Evolutionary conservation across 208 protist genomes (phyloP).

Genomic region (Crithidia bombi): DNA sequence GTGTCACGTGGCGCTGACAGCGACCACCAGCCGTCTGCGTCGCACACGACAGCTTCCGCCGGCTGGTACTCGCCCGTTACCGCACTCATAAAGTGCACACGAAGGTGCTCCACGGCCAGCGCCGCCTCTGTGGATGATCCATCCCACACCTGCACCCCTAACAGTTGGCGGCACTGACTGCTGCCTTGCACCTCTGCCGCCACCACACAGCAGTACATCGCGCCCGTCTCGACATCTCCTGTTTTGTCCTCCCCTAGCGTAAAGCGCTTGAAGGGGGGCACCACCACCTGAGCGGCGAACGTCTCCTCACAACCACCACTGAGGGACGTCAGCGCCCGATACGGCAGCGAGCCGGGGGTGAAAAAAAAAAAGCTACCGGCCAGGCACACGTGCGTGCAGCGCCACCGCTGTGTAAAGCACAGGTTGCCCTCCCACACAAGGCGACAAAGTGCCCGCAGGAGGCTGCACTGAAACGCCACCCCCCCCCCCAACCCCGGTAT

Average conservation of each 20-base stretch:
- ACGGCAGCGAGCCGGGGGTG: constrained; percentile 10
- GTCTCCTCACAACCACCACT: constrained; percentile 16
- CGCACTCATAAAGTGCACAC: background rate
- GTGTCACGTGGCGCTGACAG: constrained; percentile 10
- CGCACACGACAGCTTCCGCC: background rate
- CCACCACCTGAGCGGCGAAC: background rate
- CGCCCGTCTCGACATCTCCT: no score
- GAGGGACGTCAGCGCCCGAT: constrained; percentile 14
- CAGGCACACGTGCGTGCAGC: constrained; percentile 22
- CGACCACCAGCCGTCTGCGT: constrained; percentile 9
- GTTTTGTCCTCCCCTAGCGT: background rate
- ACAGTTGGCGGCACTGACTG: constrained; percentile 3
- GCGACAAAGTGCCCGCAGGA: constrained; percentile 13
- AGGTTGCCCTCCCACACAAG: constrained; percentile 12
- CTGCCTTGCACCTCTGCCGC: background rate
- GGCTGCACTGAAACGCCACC: constrained; percentile 11
- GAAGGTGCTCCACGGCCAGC: background rate
- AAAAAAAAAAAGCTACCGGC: constrained; percentile 30
- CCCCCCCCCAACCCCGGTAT: constrained; percentile 1
- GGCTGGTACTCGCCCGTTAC: background rate
- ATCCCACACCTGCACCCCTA: background rate
- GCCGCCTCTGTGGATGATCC: background rate
- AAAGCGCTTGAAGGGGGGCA: constrained; percentile 1
- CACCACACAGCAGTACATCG: background rate
- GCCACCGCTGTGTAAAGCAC: constrained; percentile 9